phyloP scores from a whole-genome alignment of 2,329 filamentous ascomycete genomes.

The Graphilbum fragrans region DNA sequence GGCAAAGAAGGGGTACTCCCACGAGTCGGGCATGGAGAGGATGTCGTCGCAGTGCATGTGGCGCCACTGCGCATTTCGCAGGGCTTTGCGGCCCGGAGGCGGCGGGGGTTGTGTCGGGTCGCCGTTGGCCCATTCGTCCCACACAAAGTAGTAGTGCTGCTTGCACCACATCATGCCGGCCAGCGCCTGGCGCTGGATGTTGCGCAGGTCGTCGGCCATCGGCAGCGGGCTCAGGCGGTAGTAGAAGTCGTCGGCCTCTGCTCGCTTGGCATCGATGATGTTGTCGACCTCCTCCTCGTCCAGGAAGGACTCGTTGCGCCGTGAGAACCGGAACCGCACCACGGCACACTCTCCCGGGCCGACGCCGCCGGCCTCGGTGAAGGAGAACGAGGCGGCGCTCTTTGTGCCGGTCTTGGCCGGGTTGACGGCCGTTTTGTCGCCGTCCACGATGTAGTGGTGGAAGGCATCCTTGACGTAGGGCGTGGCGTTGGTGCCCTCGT shows the following conservation, averaged over 20 bases:
- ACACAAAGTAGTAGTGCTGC: slow-evolving; percentile 92
- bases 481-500: slow-evolving; percentile 64
- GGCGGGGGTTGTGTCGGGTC: slow-evolving; percentile 83
- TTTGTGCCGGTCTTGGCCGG: slow-evolving; percentile 75
- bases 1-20: slow-evolving; percentile 97
- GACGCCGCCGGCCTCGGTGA: slow-evolving; percentile 81
- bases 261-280: slow-evolving; percentile 69
- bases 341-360: slow-evolving; percentile 87
- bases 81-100: slow-evolving; percentile 62
- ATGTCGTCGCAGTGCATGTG: slow-evolving; percentile 94
- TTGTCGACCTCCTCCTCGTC: slow-evolving; percentile 92
- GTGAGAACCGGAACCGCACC: slow-evolving; percentile 80
- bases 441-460: slow-evolving; percentile 74
- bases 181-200: slow-evolving; percentile 89
- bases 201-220: slow-evolving; percentile 85
- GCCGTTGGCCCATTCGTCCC: slow-evolving; percentile 96
- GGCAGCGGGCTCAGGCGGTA: slow-evolving; percentile 84
- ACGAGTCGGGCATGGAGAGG: slow-evolving; percentile 93
- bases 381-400: slow-evolving; percentile 80
- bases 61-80: slow-evolving; percentile 85
- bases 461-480: slow-evolving; percentile 93
- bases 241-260: slow-evolving; percentile 96
- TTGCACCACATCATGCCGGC: slow-evolving; percentile 99
- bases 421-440: slow-evolving; percentile 71
- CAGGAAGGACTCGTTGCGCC: slow-evolving; percentile 61